These are phyloP conservation scores for Penicillium mononematosum DNA, from an alignment of 495 filamentous ascomycete species.

Conservation along the genomic window DNA sequence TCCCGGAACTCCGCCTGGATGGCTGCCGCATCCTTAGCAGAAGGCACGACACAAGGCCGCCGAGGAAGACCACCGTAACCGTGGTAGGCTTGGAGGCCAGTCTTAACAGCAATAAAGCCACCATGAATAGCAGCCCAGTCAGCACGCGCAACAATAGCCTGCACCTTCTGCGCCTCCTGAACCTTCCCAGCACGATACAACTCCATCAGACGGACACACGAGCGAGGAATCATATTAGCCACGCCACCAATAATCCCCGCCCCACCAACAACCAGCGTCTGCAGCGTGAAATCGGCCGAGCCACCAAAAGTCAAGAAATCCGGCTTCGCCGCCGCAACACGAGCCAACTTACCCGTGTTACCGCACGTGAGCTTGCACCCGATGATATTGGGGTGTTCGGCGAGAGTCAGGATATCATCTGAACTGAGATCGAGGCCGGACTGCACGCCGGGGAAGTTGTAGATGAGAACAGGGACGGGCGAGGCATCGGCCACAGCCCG, in stretches of 20 bases:
- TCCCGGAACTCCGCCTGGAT: conserved; percentile 74
- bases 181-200: conserved; percentile 70
- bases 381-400: conserved; percentile 81
- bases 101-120: conserved; percentile 85
- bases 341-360: conserved; percentile 87
- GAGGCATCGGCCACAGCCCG: conserved; percentile 73
- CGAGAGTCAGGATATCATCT: conserved; percentile 70
- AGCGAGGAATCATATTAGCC: conserved; percentile 78
- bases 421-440: conserved; percentile 80
- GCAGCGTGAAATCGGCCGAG: conserved; percentile 86
- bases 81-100: conserved; percentile 66
- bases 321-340: conserved; percentile 65
- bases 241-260: conserved; percentile 82
- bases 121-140: conserved; percentile 89
- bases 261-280: conserved; percentile 79
- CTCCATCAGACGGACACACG: conserved; percentile 69
- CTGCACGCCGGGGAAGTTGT: conserved; percentile 87
- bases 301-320: conserved; percentile 80
- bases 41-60: conserved; percentile 72
- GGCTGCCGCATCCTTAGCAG: conserved; percentile 53
- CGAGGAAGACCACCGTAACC: conserved; percentile 79
- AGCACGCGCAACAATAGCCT: conserved; percentile 74
- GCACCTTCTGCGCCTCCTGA: conserved; percentile 70
- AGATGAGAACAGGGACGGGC: conserved; percentile 85
- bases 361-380: conserved; percentile 92